Evolutionary conservation across 306 rosid genomes (phyloP).

Genomic region (Cucurbita moschata): DNA sequence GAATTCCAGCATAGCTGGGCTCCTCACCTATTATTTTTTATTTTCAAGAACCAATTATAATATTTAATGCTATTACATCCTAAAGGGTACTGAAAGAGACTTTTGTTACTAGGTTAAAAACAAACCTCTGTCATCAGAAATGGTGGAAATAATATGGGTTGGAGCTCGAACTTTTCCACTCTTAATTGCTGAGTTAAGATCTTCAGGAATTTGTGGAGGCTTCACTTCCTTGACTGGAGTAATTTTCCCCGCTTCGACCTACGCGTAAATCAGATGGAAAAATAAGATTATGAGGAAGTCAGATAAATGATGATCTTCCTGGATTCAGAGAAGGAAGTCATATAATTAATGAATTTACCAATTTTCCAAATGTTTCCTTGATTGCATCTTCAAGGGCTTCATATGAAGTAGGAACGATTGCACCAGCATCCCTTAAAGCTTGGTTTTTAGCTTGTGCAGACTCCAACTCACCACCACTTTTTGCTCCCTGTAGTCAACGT

Average conservation of each 20-base stretch:
- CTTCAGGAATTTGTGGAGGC: slow-evolving; percentile 97
- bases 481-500: slow-evolving; percentile 59
- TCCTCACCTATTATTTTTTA: slow-evolving; percentile 55
- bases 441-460: slow-evolving; percentile 97
- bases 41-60: neutral
- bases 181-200: slow-evolving; percentile 68
- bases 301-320: neutral
- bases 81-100: neutral
- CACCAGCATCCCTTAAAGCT: slow-evolving; percentile 92
- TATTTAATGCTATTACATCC: neutral
- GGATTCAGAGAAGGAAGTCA: slow-evolving; percentile 9
- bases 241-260: slow-evolving; percentile 66
- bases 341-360: slow-evolving; percentile 38
- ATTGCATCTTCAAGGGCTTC: slow-evolving; percentile 73
- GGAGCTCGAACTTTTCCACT: slow-evolving; percentile 99
- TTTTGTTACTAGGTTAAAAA: neutral
- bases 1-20: slow-evolving; percentile 96
- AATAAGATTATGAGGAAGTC: neutral
- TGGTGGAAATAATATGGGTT: slow-evolving; percentile 93
- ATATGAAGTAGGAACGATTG: slow-evolving; percentile 85
- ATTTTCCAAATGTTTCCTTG: slow-evolving; percentile 70
- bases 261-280: slow-evolving; percentile 8
- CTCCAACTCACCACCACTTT: slow-evolving; percentile 97
- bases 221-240: slow-evolving; percentile 63
- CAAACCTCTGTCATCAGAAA: slow-evolving; percentile 94